These are phyloP conservation scores for Rachicladosporium sp. DNA, from an alignment of 2,329 filamentous ascomycete genomes.

Conservation along the genomic window DNA sequence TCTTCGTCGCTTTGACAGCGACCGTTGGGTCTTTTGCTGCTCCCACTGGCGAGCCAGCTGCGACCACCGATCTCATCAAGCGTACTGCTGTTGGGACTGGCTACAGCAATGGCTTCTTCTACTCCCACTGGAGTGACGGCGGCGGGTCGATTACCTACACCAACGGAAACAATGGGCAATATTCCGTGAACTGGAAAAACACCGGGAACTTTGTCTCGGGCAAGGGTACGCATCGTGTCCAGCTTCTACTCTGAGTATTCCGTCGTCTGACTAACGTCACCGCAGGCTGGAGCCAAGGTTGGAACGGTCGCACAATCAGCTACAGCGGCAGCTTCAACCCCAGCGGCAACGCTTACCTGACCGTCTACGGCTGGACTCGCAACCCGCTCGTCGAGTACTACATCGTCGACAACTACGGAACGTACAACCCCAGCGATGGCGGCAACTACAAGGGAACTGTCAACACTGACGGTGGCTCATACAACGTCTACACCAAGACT, in stretches of 20 bases:
- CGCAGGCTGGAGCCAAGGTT: constrained; percentile 17
- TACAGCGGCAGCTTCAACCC: constrained; percentile 38
- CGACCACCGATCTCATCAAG: constrained; percentile 19
- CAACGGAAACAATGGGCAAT: constrained; percentile 39
- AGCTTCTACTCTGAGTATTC: not conserved
- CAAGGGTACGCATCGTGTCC: constrained; percentile 40
- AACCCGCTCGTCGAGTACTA: constrained; percentile 48
- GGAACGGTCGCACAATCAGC: constrained; percentile 26
- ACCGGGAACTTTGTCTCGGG: constrained; percentile 45
- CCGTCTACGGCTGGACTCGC: constrained; percentile 47
- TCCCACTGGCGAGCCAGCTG: constrained; percentile 26
- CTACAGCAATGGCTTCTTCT: constrained; percentile 47
- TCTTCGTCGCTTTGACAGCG: constrained; percentile 27
- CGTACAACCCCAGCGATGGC: constrained; percentile 32
- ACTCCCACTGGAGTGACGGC: constrained; percentile 48
- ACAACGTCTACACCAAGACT: constrained; percentile 39
- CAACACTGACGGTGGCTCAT: constrained; percentile 39
- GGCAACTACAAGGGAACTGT: constrained; percentile 39
- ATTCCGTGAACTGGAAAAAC: constrained; percentile 35
- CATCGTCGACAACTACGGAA: constrained; percentile 42
- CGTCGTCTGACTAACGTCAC: not conserved
- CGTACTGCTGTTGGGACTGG: constrained; percentile 34
- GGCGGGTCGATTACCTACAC: constrained; percentile 41
- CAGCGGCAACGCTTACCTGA: constrained; percentile 40
- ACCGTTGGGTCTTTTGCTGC: constrained; percentile 24